A percentile compares a stretch with the other conserved stretches of the same genome.
These are phyloP conservation scores for Melanopsichium pennsylvanicum DNA, from an alignment of 1,284 basidiomycete genomes.

Conservation along the genomic window DNA sequence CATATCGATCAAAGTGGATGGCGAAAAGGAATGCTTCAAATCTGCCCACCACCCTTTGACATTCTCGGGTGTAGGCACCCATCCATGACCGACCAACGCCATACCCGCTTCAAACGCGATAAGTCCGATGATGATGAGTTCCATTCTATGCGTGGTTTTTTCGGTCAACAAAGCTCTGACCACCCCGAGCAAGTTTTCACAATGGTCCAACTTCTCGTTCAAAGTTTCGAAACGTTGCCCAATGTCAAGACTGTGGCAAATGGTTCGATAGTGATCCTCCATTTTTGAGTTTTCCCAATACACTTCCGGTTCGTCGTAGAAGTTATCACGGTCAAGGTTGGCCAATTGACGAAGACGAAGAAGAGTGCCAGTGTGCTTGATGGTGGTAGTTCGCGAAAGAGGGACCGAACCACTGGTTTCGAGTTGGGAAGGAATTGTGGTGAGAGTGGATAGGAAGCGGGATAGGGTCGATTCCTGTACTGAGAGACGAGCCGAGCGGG, in stretches of 20 bases:
- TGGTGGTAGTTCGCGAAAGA: slow-evolving; percentile 55
- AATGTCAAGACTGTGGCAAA: slow-evolving; percentile 60
- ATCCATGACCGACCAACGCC: slow-evolving; percentile 55
- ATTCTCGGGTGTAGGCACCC: slow-evolving; percentile 45
- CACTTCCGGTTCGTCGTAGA: slow-evolving; percentile 63
- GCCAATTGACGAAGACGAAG: slow-evolving; percentile 56
- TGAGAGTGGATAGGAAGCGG: slow-evolving; percentile 47
- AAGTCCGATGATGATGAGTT: slow-evolving; percentile 59
- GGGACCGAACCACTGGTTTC: slow-evolving; percentile 56
- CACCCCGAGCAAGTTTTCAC: slow-evolving; percentile 59
- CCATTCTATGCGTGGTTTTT: slow-evolving; percentile 61
- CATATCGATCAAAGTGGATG: not conserved
- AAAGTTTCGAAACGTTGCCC: slow-evolving; percentile 55
- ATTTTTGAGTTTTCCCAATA: slow-evolving; percentile 63
- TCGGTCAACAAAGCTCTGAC: slow-evolving; percentile 63
- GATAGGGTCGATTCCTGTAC: slow-evolving; percentile 57
- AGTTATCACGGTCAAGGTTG: slow-evolving; percentile 61
- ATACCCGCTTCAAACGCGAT: slow-evolving; percentile 59
- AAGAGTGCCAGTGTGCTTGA: slow-evolving; percentile 62
- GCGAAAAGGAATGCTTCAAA: slow-evolving; percentile 5
- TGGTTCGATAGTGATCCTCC: slow-evolving; percentile 60
- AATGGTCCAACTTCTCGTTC: slow-evolving; percentile 63
- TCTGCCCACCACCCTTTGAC: slow-evolving; percentile 14
- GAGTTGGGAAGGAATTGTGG: slow-evolving; percentile 51
- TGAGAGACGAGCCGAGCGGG: slow-evolving; percentile 60